phyloP scores from a whole-genome alignment of 208 protist species.

The Leishmania aethiopica region DNA sequence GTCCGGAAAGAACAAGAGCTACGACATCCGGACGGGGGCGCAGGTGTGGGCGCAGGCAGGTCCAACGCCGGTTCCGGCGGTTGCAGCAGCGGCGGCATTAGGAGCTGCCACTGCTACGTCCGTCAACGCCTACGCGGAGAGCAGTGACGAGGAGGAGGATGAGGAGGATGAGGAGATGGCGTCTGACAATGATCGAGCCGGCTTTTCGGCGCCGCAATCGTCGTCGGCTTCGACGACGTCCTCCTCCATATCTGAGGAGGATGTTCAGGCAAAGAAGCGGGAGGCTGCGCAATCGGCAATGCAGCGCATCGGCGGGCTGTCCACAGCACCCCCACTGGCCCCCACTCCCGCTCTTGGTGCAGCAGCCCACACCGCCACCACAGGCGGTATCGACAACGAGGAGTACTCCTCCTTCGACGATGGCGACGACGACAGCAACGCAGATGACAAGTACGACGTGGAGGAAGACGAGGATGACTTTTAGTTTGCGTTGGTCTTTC shows the following conservation, averaged over 20 bases:
- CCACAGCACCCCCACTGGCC: background rate
- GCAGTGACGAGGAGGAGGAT: slow-evolving; percentile 3
- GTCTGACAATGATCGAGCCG: background rate
- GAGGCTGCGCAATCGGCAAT: slow-evolving; percentile 4
- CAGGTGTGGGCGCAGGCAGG: slow-evolving; percentile 45
- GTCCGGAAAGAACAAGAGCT: slow-evolving; percentile 84
- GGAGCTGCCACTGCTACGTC: background rate
- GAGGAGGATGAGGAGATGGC: background rate
- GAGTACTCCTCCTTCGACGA: slow-evolving; percentile 87
- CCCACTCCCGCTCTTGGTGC: slow-evolving; percentile 6
- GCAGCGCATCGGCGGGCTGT: background rate
- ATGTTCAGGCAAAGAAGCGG: background rate
- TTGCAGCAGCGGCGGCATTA: background rate
- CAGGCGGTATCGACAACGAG: slow-evolving; percentile 48
- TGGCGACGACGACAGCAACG: slow-evolving; percentile 41
- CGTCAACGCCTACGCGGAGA: background rate
- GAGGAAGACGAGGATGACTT: slow-evolving; percentile 90
- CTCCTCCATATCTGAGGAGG: background rate
- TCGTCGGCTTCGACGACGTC: background rate
- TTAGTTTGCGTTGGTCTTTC: slow-evolving; percentile 29
- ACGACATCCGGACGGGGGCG: slow-evolving; percentile 85
- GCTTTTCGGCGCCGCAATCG: background rate
- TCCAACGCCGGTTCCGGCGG: slow-evolving; percentile 12
- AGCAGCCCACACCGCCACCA: slow-evolving; percentile 18
- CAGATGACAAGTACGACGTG: slow-evolving; percentile 67